These are phyloP conservation scores for Murraya koenigii DNA, from an alignment of 345 rosid species.

Conservation along the genomic window DNA sequence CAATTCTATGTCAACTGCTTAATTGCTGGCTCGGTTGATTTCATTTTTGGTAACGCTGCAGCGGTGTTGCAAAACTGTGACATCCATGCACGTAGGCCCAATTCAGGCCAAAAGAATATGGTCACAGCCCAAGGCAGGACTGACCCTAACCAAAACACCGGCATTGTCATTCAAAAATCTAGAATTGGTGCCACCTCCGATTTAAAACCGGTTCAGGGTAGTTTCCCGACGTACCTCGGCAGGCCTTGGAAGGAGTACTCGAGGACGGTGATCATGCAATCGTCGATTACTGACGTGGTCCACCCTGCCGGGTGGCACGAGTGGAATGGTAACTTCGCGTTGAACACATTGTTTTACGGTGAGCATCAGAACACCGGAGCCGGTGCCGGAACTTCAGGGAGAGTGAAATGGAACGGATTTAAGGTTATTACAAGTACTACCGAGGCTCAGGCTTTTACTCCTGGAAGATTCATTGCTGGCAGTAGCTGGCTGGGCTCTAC, in stretches of 20 bases:
- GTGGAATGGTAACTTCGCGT: slow-evolving; percentile 72
- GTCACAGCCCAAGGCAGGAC: slow-evolving; percentile 88
- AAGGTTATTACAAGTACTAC: slow-evolving; percentile 50
- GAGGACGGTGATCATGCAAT: slow-evolving; percentile 82
- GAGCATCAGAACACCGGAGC: slow-evolving; percentile 73
- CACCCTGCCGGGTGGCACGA: slow-evolving; percentile 73
- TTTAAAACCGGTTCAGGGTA: slow-evolving; percentile 38
- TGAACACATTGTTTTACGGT: slow-evolving; percentile 58
- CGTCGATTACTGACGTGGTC: slow-evolving; percentile 59
- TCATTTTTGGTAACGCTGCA: slow-evolving; percentile 74
- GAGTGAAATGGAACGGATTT: slow-evolving; percentile 75
- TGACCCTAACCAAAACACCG: slow-evolving; percentile 90
- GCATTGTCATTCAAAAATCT: slow-evolving; percentile 83
- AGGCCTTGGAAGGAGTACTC: slow-evolving; percentile 95
- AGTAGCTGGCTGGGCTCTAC: slow-evolving; percentile 67
- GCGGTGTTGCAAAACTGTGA: slow-evolving; percentile 70
- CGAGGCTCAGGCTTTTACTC: slow-evolving; percentile 58
- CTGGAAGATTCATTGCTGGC: slow-evolving; percentile 63
- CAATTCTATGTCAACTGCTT: slow-evolving; percentile 68
- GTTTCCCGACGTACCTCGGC: slow-evolving; percentile 78
- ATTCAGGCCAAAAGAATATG: slow-evolving; percentile 91
- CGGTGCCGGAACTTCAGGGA: slow-evolving; percentile 65
- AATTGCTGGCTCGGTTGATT: slow-evolving; percentile 77
- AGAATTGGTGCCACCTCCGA: slow-evolving; percentile 82
- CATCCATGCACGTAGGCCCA: slow-evolving; percentile 84